These are phyloP conservation scores for Calonectria fujianensis DNA, from an alignment of 2,329 filamentous ascomycete species.

Conservation along the genomic window DNA sequence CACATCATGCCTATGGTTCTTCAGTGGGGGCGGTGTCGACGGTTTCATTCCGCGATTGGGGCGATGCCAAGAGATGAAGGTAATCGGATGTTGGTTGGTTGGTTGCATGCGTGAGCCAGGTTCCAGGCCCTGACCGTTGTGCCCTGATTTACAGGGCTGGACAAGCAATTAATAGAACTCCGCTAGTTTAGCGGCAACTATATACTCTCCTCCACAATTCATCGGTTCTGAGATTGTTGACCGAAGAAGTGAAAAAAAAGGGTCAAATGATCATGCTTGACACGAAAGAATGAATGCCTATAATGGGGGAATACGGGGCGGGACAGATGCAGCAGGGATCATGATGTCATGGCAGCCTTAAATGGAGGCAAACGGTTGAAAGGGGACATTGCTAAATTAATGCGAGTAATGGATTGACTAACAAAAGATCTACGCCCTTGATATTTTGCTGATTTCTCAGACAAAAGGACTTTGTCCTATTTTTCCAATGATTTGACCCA, in stretches of 20 bases:
- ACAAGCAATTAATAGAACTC: not conserved
- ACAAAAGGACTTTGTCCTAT: not conserved
- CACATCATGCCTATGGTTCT: not conserved
- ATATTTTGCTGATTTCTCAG: not conserved
- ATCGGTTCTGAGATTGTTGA: too few species aligned
- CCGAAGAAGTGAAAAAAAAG: too few species aligned
- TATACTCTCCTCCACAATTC: not conserved
- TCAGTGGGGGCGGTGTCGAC: constrained; percentile 17
- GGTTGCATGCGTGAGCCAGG: not conserved
- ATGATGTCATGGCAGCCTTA: not conserved
- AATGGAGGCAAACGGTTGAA: not conserved
- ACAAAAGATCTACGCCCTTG: not conserved
- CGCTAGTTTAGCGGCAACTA: not conserved
- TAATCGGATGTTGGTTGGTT: not conserved
- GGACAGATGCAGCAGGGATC: not conserved
- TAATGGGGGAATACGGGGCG: not conserved
- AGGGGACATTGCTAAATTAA: not conserved
- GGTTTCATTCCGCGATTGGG: constrained; percentile 12
- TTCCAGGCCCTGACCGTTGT: not conserved
- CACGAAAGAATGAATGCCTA: not conserved
- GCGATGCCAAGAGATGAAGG: not conserved
- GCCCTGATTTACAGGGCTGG: not conserved
- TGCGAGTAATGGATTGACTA: not conserved
- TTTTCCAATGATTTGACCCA: not conserved
- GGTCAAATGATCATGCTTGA: not conserved